Percentiles rank a stretch among this genome's conserved stretches.
These are phyloP conservation scores for Digitaria exilis DNA, from an alignment of 202 grass and related monocot species.

Conservation along the genomic window DNA sequence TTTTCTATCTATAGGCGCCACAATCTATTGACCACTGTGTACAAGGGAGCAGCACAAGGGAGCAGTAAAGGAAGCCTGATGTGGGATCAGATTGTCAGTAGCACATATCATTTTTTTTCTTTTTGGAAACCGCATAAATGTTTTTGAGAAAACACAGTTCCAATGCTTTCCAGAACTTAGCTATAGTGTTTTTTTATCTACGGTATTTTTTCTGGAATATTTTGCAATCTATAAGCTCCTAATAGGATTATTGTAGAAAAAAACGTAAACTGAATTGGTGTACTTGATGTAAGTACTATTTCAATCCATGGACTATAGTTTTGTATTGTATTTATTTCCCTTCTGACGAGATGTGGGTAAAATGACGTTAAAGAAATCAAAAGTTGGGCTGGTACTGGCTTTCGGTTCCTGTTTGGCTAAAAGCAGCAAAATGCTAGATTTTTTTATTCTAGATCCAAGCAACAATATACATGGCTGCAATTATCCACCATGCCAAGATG, in stretches of 20 bases:
- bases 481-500: background rate
- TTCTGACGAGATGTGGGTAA: background rate
- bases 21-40: slow-evolving; percentile 27
- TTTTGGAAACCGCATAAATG: background rate
- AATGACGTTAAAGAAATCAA: slow-evolving; percentile 7
- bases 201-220: no score
- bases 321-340: background rate
- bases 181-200: no score
- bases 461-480: background rate
- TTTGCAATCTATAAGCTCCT: no score
- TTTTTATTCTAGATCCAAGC: background rate
- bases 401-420: background rate
- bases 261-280: background rate
- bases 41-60: background rate
- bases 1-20: slow-evolving; percentile 30
- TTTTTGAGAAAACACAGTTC: background rate
- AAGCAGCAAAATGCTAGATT: background rate
- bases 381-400: background rate
- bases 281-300: background rate
- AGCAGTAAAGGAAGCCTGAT: background rate
- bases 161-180: no score
- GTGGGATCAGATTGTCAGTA: slow-evolving; percentile 22
- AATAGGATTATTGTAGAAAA: no score
- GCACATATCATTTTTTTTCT: background rate
- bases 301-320: background rate